phyloP scores from a whole-genome alignment of 176 grass and related monocot genomes.

The Oryza australiensis region DNA sequence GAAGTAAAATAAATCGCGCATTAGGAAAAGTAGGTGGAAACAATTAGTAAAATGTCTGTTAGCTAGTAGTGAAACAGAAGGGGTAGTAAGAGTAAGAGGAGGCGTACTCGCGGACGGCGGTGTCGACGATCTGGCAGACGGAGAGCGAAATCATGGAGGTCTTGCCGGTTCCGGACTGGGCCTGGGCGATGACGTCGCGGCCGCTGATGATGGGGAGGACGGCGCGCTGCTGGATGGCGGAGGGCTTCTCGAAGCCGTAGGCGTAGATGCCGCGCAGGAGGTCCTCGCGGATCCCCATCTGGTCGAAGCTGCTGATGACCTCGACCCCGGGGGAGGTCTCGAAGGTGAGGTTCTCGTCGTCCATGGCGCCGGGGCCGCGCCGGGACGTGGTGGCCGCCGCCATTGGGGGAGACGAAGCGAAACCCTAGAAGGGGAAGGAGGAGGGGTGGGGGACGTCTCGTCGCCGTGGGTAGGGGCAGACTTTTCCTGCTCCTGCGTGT shows the following conservation, averaged over 20 bases:
- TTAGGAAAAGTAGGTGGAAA: background rate
- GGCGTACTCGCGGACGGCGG: conserved; percentile 63
- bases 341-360: conserved; percentile 85
- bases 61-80: background rate
- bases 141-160: conserved; percentile 97
- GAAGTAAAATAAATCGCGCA: background rate
- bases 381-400: conserved; percentile 36
- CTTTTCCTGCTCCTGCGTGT: too few relatives aligned
- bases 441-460: too few relatives aligned
- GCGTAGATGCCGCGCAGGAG: conserved; percentile 91
- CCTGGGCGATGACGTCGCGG: conserved; percentile 94
- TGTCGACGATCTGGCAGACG: conserved; percentile 90
- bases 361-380: conserved; percentile 50
- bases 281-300: conserved; percentile 93
- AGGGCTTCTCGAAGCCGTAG: conserved; percentile 98
- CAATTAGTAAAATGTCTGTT: background rate
- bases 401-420: background rate
- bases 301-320: conserved; percentile 84
- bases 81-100: background rate
- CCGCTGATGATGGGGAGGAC: conserved; percentile 86
- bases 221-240: conserved; percentile 97
- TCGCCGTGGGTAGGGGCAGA: too few relatives aligned
- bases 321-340: conserved; percentile 90
- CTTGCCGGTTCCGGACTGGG: conserved; percentile 93
- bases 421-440: background rate